Evolutionary conservation across 345 rosid species (phyloP), one percentile per base, ranked within the genome.

Genomic region (Ceriops decandra): DNA sequence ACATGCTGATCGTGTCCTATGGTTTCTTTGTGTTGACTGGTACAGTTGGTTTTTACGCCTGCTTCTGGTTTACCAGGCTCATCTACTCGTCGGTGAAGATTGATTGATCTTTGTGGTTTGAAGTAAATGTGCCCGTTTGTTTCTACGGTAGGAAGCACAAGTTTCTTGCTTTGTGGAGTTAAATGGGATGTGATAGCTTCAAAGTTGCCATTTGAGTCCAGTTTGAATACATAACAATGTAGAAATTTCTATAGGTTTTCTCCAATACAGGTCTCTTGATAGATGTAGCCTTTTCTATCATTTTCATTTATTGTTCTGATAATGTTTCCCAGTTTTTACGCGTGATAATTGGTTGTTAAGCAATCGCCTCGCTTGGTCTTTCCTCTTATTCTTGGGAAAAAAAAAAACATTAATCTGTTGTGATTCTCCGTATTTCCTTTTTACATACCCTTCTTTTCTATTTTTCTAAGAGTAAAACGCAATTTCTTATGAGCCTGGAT

Each of bases 21-120:
- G 85, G 86, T 5, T 93, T 93, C 83, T 93, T 93, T 8, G 96
- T 88, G 72, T 76, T 90, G 20, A 90, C 96, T 0, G 98, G 97
- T 0, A 84, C 90, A 2, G 84, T 93, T 16, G 97, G 98, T 26
- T 93, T 93, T 75, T 93, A 87, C 31, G 88, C 98, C 0, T 92
- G 98, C 83, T 87, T 87, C 72, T 92, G 93, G 97, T 92, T 92
- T 73, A 88, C 90, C 10, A 88, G 97, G 84, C 90, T 86, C 47
- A 92, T 90, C 76, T 90, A 92, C 79, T 87, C 97, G 0, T 88
- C 98, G 0, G 93, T 92, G 49, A 92, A 90, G 90, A 90, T 83
- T 71, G 88, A 88, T 68, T 83, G 75, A 75, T 74, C 52, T 16
- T 42, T 7, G 36, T 64, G 17, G 20, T 49, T 11, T n/a, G 33